Percentiles rank a stretch among this genome's conserved stretches.
Evolutionary conservation across 345 rosid species (phyloP).

Genomic region (Aurinia saxatilis): DNA sequence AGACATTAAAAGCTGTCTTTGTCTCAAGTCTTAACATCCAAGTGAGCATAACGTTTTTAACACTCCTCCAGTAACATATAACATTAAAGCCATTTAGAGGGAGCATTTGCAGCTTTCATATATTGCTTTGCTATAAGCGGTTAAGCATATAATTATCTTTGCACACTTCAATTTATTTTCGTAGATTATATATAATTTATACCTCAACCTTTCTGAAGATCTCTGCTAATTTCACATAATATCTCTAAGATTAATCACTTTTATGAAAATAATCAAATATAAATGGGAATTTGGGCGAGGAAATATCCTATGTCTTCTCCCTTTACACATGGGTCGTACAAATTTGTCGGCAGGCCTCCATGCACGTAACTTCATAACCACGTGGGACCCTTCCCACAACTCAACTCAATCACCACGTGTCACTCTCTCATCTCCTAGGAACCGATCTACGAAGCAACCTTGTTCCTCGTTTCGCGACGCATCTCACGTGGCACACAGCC

Average conservation of each 20-base stretch:
- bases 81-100: too few relatives aligned
- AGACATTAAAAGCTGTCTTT: too few relatives aligned
- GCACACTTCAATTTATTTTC: too few relatives aligned
- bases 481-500: constrained; percentile 16
- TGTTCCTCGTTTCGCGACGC: constrained; percentile 1
- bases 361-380: constrained; percentile 31
- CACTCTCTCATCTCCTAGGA: not conserved
- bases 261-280: not conserved
- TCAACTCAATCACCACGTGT: constrained; percentile 29
- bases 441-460: constrained; percentile 19
- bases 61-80: too few relatives aligned
- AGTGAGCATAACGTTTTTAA: too few relatives aligned
- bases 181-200: too few relatives aligned
- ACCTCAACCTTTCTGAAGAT: too few relatives aligned
- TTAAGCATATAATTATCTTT: too few relatives aligned
- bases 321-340: constrained; percentile 18
- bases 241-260: not conserved
- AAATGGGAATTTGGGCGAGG: not conserved
- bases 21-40: too few relatives aligned
- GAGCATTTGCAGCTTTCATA: too few relatives aligned
- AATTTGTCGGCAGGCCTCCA: constrained; percentile 35
- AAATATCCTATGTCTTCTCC: constrained; percentile 9
- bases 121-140: too few relatives aligned
- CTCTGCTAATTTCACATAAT: too few relatives aligned
- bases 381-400: constrained; percentile 23